A percentile compares a stretch with the other conserved stretches of the same genome.
phyloP scores from a whole-genome alignment of 257 asterid species.

The Solanum dulcamara region DNA sequence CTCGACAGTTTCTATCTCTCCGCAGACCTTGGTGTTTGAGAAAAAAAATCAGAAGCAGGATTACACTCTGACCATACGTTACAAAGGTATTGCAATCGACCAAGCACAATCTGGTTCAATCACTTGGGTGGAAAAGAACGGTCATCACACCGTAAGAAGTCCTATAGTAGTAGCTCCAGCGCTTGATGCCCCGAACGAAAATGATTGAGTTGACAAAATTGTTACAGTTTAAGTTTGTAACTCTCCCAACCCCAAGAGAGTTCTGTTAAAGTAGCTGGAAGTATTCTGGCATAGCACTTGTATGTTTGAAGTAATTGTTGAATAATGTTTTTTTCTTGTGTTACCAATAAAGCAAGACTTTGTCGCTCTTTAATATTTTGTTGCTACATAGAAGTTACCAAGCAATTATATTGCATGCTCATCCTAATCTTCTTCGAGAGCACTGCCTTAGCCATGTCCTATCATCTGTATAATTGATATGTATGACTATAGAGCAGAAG shows the following conservation, averaged over 20 bases:
- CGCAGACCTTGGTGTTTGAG: neutral
- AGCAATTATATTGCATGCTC: too few relatives aligned
- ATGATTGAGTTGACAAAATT: neutral
- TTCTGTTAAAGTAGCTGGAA: neutral
- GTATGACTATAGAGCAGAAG: too few relatives aligned
- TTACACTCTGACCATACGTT: neutral
- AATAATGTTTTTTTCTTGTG: too few relatives aligned
- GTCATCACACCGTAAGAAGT: neutral
- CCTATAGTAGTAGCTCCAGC: neutral
- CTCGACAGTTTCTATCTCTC: neutral
- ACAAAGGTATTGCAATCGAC: neutral
- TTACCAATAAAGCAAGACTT: neutral
- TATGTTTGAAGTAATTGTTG: neutral
- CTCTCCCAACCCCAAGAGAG: neutral
- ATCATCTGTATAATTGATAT: too few relatives aligned
- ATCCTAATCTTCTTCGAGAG: too few relatives aligned
- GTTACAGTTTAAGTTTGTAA: neutral
- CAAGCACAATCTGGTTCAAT: slow-evolving; percentile 2
- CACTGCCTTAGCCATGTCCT: too few relatives aligned
- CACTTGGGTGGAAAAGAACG: neutral
- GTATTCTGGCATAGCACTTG: neutral
- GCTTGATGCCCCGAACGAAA: neutral
- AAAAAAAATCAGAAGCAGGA: slow-evolving; percentile 1
- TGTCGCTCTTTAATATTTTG: too few relatives aligned
- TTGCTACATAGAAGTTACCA: too few relatives aligned